Evolutionary conservation across 495 filamentous ascomycete genomes (phyloP), one percentile per base, ranked within the genome.

Genomic region (Articulospora tetracladia): DNA sequence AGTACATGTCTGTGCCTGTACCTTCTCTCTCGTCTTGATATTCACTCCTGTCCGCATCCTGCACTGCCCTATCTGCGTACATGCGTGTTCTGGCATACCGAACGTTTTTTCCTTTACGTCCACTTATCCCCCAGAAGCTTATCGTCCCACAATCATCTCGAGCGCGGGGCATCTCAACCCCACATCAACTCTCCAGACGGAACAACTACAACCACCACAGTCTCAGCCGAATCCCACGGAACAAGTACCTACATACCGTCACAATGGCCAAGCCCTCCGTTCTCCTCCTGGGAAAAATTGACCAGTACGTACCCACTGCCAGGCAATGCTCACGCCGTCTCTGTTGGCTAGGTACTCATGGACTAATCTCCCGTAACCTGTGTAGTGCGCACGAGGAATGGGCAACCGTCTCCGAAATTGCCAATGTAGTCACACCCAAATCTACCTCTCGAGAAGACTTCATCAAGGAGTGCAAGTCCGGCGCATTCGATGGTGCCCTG

Each of bases 401-500:
- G 83, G 32, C 28, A 36, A 58, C 72, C 11, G 76, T 86, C 7
- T 61, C 71, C n/a, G 68, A 71, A 54, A 69, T 83, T 52, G 82
- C 80, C 58, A 77, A 76, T 3, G 64, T 84, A 24, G 66, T 85
- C 39, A 68, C 73, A 56, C 80, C 81, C 13, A 71, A 69, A 62
- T 68, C 77, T n/a, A 73, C 65, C 13, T 87, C 62, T 19, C 57
- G 68, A 64, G 68, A 70, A 39, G 81, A 87, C 19, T 97, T 98
- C 71, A 70, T 96, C 28, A 66, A 84, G 49, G 90, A 96, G 76
- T 89, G 86, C 66, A 74, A 74, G 32, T 78, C 81, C 27, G 91
- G 90, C 24, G 78, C 81, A 22, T 80, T 94, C 53, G 79, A 89
- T 63, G 86, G 80, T 30, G 82, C 89, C 20, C 68, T 83, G 19